phyloP scores from a whole-genome alignment of 2,329 filamentous ascomycete genomes.

The Dendrostoma leiphaemia region DNA sequence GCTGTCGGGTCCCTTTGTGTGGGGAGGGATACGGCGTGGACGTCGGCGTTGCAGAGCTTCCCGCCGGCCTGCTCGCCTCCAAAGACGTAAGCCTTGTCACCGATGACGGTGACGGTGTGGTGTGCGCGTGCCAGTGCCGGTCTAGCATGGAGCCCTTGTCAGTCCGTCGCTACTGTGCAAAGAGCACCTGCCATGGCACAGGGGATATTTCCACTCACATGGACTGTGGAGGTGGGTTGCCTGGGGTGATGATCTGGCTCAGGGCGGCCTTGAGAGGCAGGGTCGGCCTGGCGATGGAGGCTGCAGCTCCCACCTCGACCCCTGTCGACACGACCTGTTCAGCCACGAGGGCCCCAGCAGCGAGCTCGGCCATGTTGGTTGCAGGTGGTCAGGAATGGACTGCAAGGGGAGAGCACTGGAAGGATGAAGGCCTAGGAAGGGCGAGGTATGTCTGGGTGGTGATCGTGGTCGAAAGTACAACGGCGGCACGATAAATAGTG shows the following conservation, averaged over 20 bases:
- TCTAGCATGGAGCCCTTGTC: conserved; percentile 17
- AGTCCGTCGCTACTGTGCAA: not conserved
- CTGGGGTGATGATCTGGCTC: conserved; percentile 42
- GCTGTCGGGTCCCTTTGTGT: conserved; percentile 33
- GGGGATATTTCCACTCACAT: conserved; percentile 30
- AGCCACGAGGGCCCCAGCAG: conserved; percentile 35
- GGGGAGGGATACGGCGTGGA: conserved; percentile 52
- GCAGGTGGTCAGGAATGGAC: too few relatives aligned
- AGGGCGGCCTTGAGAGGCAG: conserved; percentile 50
- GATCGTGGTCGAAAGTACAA: too few relatives aligned
- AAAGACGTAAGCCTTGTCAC: conserved; percentile 54
- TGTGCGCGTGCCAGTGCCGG: conserved; percentile 43
- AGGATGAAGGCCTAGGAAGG: too few relatives aligned
- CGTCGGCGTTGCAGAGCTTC: conserved; percentile 45
- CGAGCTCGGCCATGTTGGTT: conserved; percentile 35
- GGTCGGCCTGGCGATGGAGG: conserved; percentile 48
- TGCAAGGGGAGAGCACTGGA: too few relatives aligned
- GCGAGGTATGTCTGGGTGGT: too few relatives aligned
- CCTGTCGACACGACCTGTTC: conserved; percentile 40
- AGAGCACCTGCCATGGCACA: too few relatives aligned
- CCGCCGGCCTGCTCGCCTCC: conserved; percentile 42
- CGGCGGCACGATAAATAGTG: too few relatives aligned
- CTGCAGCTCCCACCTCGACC: conserved; percentile 38
- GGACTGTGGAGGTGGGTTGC: conserved; percentile 25
- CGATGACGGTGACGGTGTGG: conserved; percentile 52